These are phyloP conservation scores for Paecilomyces formosus DNA, from an alignment of 2,329 filamentous ascomycete genomes.

Conservation along the genomic window DNA sequence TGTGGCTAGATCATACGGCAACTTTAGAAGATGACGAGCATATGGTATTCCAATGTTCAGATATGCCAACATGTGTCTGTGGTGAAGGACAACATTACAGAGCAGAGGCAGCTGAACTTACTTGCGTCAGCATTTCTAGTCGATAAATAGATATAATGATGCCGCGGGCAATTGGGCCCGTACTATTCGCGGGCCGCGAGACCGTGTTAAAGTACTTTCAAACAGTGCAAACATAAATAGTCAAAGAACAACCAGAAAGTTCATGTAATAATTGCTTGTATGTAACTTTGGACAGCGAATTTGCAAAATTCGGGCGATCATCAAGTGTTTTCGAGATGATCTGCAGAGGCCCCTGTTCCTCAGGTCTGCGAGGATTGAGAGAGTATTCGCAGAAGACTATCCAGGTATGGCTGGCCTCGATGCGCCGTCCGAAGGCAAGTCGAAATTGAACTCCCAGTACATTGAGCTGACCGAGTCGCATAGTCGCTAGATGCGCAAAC, in stretches of 20 bases:
- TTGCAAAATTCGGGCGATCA: not conserved
- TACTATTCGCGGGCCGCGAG: not conserved
- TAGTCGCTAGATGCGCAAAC: not conserved
- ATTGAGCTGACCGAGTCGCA: not conserved
- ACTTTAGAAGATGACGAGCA: not conserved
- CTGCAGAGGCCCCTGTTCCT: not conserved
- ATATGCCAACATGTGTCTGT: not conserved
- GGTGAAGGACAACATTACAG: conserved; percentile 22
- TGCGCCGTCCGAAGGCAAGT: not conserved
- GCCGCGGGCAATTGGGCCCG: not conserved
- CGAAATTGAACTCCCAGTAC: not conserved
- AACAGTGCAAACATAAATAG: conserved; percentile 1
- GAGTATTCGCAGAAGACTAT: not conserved
- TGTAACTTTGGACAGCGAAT: not conserved
- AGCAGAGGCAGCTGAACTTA: not conserved
- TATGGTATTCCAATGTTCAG: not conserved
- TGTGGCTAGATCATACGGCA: not conserved
- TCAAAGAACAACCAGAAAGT: not conserved
- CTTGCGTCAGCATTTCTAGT: not conserved
- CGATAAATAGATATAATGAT: not conserved
- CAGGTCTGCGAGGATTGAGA: not conserved
- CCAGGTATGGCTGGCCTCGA: not conserved
- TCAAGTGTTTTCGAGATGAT: not conserved
- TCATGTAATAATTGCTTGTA: not conserved
- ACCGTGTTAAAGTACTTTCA: not conserved